phyloP scores from a whole-genome alignment of 108 stramenopile genomes.

The Pseudonitzschia multistriata region DNA sequence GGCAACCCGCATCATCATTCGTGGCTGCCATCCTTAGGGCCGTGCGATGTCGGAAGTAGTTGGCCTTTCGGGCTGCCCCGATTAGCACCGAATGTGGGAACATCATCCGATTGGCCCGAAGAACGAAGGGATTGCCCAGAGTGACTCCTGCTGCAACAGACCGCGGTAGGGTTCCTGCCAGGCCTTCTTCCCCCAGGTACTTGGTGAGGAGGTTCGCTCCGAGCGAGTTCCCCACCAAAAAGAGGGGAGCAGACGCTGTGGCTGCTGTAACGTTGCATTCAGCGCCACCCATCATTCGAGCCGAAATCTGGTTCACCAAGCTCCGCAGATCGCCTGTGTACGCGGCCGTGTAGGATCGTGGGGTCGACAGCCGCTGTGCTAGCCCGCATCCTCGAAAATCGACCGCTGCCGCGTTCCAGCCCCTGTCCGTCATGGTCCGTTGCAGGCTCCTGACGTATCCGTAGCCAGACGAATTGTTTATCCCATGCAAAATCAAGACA shows the following conservation, averaged over 20 bases:
- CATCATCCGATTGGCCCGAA: slow-evolving; percentile 30
- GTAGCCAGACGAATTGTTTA: slow-evolving; percentile 56
- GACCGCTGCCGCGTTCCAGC: slow-evolving; percentile 52
- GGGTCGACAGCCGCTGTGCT: slow-evolving; percentile 30
- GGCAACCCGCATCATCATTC: no score
- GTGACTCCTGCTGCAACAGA: slow-evolving; percentile 50
- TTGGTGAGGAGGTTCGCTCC: slow-evolving; percentile 68
- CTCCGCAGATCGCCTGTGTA: slow-evolving; percentile 64
- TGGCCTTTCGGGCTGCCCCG: slow-evolving; percentile 45
- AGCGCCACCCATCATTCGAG: no score
- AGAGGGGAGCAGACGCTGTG: slow-evolving; percentile 29
- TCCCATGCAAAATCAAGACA: slow-evolving; percentile 53
- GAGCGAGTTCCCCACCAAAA: slow-evolving; percentile 56
- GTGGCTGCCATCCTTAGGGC: no score
- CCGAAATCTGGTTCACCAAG: slow-evolving; percentile 38
- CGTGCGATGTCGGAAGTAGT: slow-evolving; percentile 29
- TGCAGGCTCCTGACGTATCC: slow-evolving; percentile 58
- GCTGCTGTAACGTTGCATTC: no score
- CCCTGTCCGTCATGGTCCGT: slow-evolving; percentile 42
- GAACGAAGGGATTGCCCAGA: slow-evolving; percentile 58
- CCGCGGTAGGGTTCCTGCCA: slow-evolving; percentile 47
- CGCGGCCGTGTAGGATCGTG: slow-evolving; percentile 55
- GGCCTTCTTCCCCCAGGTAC: slow-evolving; percentile 66
- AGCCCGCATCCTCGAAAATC: slow-evolving; percentile 46
- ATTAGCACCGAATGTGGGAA: slow-evolving; percentile 50